A percentile compares a stretch with the other conserved stretches of the same genome.
Evolutionary conservation across 257 asterid genomes (phyloP).

Genomic region (Nicotiana otophora): DNA sequence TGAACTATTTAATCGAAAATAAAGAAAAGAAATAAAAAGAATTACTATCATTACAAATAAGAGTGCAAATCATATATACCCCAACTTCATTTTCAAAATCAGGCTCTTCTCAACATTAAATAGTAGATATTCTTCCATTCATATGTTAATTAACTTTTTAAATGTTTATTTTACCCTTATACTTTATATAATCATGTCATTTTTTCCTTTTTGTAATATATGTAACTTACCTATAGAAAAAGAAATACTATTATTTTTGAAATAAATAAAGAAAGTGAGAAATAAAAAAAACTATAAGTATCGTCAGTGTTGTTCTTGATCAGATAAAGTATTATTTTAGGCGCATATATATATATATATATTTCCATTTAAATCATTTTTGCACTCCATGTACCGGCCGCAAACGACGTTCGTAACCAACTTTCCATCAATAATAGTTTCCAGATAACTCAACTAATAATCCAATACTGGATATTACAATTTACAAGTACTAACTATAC

Average conservation of each 20-base stretch:
- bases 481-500: background rate
- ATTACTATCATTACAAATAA: background rate
- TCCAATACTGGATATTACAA: background rate
- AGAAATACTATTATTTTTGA: no score
- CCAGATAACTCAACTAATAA: background rate
- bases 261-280: no score
- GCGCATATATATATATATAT: background rate
- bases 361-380: background rate
- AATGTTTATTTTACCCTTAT: no score
- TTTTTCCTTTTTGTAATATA: no score
- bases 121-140: no score
- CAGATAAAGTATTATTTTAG: background rate
- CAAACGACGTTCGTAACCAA: constrained; percentile 1
- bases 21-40: background rate
- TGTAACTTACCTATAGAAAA: no score
- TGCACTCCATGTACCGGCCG: background rate
- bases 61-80: no score
- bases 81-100: no score
- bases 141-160: no score
- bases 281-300: no score
- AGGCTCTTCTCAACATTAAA: no score
- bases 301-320: background rate
- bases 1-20: background rate
- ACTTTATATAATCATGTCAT: no score
- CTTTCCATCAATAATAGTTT: background rate